phyloP scores from a whole-genome alignment of 257 asterid genomes.

The Henckelia pumila region DNA sequence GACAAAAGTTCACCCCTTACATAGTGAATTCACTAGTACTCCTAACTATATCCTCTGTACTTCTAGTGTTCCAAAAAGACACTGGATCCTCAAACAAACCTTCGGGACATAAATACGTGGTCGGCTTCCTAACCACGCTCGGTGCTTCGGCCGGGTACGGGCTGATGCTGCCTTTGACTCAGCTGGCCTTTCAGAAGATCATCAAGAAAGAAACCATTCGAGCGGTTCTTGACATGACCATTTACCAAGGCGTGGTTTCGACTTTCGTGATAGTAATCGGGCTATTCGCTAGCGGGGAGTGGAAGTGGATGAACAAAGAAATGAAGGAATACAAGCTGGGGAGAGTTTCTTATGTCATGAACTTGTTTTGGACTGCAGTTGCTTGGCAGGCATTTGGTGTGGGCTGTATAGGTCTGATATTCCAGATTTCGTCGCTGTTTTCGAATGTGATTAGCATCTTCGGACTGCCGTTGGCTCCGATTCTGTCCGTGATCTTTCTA shows the following conservation, averaged over 20 bases:
- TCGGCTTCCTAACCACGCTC: constrained; percentile 50
- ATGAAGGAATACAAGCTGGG: constrained; percentile 51
- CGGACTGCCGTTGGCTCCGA: constrained; percentile 67
- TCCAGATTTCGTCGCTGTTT: constrained; percentile 63
- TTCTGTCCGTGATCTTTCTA: constrained; percentile 54
- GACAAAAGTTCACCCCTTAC: constrained; percentile 66
- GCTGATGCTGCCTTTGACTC: constrained; percentile 42
- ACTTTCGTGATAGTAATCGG: constrained; percentile 32
- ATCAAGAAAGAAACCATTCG: constrained; percentile 19
- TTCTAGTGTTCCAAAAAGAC: constrained; percentile 51
- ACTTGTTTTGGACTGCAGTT: constrained; percentile 53
- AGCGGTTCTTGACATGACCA: constrained; percentile 36
- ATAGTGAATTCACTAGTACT: constrained; percentile 56
- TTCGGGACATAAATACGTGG: constrained; percentile 23
- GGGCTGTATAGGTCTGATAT: constrained; percentile 57
- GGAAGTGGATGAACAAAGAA: constrained; percentile 32
- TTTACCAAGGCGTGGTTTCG: constrained; percentile 38
- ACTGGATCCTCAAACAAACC: constrained; percentile 31
- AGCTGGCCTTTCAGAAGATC: constrained; percentile 40
- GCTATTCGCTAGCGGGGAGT: constrained; percentile 35
- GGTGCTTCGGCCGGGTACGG: constrained; percentile 55
- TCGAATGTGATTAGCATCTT: constrained; percentile 64
- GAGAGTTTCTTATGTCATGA: constrained; percentile 46
- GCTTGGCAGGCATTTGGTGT: constrained; percentile 57
- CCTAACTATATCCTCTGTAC: constrained; percentile 50